Evolutionary conservation across 2,329 filamentous ascomycete genomes (phyloP).

Genomic region (Penicillium sp.): DNA sequence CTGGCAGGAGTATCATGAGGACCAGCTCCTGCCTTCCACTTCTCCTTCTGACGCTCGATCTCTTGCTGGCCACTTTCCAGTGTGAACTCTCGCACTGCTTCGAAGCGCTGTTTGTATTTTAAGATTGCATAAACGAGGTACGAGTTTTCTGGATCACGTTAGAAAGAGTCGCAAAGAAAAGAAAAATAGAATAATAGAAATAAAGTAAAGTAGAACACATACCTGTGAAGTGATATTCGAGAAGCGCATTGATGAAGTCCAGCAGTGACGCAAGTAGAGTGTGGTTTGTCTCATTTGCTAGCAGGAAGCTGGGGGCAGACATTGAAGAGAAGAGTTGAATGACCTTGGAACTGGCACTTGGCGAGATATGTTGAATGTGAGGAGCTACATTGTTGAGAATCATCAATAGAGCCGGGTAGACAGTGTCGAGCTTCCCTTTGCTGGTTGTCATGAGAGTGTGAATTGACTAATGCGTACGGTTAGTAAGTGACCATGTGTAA

Average conservation of each 20-base stretch:
- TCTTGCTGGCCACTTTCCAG: conserved; percentile 91
- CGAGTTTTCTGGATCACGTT: conserved; percentile 66
- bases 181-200: background rate
- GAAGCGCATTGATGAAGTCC: conserved; percentile 84
- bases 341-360: conserved; percentile 76
- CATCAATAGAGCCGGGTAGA: conserved; percentile 88
- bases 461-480: conserved; percentile 66
- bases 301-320: conserved; percentile 88
- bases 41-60: conserved; percentile 76
- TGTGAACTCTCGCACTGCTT: conserved; percentile 83
- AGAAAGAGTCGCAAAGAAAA: conserved; percentile 17
- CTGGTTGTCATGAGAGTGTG: conserved; percentile 89
- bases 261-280: conserved; percentile 77
- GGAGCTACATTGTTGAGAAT: conserved; percentile 93
- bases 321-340: conserved; percentile 89
- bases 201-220: conserved; percentile 38
- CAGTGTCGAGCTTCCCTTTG: conserved; percentile 85
- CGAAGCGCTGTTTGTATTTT: conserved; percentile 79
- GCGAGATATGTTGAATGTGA: conserved; percentile 76
- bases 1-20: conserved; percentile 43
- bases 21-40: conserved; percentile 64
- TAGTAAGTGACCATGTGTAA: conserved; percentile 24
- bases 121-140: conserved; percentile 80
- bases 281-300: conserved; percentile 92
- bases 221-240: conserved; percentile 87